Conservation (phyloP, 2,329 filamentous ascomycete genomes). For the Tolypocladium endophyticum region DNA sequence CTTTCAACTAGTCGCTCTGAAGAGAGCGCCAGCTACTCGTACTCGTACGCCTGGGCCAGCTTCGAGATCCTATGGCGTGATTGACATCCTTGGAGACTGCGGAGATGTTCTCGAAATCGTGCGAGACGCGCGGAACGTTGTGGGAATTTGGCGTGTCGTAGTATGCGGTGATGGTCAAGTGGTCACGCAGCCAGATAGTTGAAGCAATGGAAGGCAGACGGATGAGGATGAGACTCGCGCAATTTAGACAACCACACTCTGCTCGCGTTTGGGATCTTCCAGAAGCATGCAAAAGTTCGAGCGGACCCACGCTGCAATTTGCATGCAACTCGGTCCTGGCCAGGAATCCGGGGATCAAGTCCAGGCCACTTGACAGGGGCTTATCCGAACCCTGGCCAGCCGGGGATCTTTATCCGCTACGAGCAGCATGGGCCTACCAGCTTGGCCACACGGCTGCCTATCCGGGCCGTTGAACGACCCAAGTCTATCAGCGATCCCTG, state of each 20-base stretch:
- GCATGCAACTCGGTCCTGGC: constrained; percentile 5
- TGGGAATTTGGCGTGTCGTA: not conserved
- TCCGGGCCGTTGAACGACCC: constrained; percentile 22
- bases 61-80: not conserved
- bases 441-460: constrained; percentile 22
- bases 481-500: not conserved
- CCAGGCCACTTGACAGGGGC: constrained; percentile 15
- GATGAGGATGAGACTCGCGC: not conserved
- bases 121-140: not conserved
- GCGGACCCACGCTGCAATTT: constrained; percentile 6
- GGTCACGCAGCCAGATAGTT: not conserved
- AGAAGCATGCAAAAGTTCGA: constrained; percentile 17
- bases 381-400: constrained; percentile 14
- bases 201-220: not conserved
- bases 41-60: not conserved
- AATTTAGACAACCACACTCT: not conserved
- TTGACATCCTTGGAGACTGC: not conserved
- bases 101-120: not conserved
- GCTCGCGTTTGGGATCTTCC: constrained; percentile 14
- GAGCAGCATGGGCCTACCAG: constrained; percentile 7
- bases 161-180: not conserved
- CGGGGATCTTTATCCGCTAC: constrained; percentile 13
- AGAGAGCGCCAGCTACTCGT: constrained; percentile 3
- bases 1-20: not conserved
- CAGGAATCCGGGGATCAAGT: constrained; percentile 22